Base-by-base conservation (phyloP, 306 rosid species). In the Glycine soja region DNA sequence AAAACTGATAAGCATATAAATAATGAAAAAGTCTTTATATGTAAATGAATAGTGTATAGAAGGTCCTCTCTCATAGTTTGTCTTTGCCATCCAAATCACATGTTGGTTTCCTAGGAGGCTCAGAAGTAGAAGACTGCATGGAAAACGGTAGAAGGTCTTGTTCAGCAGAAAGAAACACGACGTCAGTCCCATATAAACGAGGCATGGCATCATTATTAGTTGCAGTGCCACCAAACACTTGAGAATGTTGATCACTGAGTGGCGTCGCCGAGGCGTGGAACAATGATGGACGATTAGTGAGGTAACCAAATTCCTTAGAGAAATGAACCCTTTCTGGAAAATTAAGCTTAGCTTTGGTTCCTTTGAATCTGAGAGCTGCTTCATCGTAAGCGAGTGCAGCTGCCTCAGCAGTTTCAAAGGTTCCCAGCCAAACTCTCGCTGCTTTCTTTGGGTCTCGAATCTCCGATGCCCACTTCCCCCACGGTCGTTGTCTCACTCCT, bases 321-420 rank as follows among this genome's bases (percentile, higher is more conserved):
- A 54, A 42, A 68, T 65, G 92, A 78, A 87, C 90, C 47, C 90
- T 85, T 85, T 92, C 97, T 0, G 97, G 97, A 74, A 92, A 92
- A 85, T 92, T 92, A 16, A 92, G 93, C 85, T 89, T 92, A 12
- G 97, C 97, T 80, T 92, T 92, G 90, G 80, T 85, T 73, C 97
- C 97, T 85, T 89, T 92, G 90, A 92, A 92, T 8, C 78, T 59
- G 34, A 90, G 89, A 80, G 97, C 95, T 2, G 97, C 95, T 82
- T 87, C 63, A 10, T 92, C 97, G 7, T 92, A 92, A 8, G 97
- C 97, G 42, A 85, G 79, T 0, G 97, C 95, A 0, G 97, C 97
- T 1, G 90, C 91, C 72, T 92, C 97, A 0, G 92, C 95, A 0
- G 92, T 85, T n/a, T 85, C 85, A 3, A 89, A 90, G 3, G 97